Evolutionary conservation across 345 rosid species (phyloP), one percentile per base, ranked within the genome.

Genomic region (Eucalyptus pauciflora): DNA sequence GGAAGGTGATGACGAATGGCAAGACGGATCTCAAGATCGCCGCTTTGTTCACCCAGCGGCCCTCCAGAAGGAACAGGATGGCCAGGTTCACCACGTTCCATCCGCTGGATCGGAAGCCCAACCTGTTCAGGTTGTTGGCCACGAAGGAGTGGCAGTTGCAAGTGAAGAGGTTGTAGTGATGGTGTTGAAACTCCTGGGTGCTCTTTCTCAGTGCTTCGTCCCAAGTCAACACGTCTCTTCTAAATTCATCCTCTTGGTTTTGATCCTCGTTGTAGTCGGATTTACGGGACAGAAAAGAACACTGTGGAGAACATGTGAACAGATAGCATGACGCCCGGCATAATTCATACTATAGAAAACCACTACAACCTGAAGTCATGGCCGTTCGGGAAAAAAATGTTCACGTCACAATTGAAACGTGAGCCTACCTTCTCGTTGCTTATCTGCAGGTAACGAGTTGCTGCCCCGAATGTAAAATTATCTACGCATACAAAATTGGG

Each of bases 101-200:
- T 71, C 98, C 94, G 13, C 99, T 95, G 13, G 95, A 94, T 50
- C 85, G 91, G 54, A 94, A 89, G 6, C 95, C 96, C 91, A 98
- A 76, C 92, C 98, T 94, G 94, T 98, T 98, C 60, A 98, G 91
- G 92, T 94, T 96, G 94, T 96, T 96, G 90, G 96, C 99, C 29
- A 98, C 99, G 91, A 95, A 97, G 13, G 98, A 98, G 91, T 98
- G 99, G 93, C 98, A 98, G 91, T 98, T 98, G 95, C 99, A 98
- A 31, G 98, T 96, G 89, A 98, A 93, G 87, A 98, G 97, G 91
- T 93, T 95, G 90, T 98, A 98, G 1, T 96, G 86, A 13, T 91
- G 92, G 89, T 97, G 99, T 88, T 98, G 99, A 93, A 95, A 98
- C 92, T 95, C 98, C 91, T 92, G 97, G 18, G 93, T 97, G 88